phyloP scores from a whole-genome alignment of 2,329 filamentous ascomycete genomes.

The Aureobasidium sp. region DNA sequence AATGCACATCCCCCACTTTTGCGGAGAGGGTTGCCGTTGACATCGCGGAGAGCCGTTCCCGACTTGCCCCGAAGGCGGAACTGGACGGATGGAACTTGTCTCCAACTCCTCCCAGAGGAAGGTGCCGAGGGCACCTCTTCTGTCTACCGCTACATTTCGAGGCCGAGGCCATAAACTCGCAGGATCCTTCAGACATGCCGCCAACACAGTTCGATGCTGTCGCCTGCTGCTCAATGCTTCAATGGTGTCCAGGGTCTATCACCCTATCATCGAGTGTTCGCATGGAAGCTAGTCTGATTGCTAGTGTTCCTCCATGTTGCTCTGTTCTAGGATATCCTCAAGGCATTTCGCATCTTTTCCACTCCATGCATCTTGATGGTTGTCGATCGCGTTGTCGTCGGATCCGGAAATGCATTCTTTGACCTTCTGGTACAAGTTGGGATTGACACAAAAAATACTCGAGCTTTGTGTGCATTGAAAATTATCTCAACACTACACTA shows the following conservation, averaged over 20 bases:
- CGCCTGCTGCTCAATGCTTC: no score
- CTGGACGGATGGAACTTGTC: constrained; percentile 3
- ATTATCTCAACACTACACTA: no score
- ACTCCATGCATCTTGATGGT: background rate
- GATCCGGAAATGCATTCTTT: background rate
- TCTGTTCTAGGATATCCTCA: no score
- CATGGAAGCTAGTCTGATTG: no score
- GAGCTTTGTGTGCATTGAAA: no score
- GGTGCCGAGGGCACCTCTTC: background rate
- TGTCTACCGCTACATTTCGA: background rate
- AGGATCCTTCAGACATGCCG: background rate
- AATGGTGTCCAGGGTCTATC: no score
- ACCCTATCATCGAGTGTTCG: no score
- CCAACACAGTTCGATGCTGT: background rate
- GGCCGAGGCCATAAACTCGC: background rate
- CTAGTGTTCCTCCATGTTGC: no score
- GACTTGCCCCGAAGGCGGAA: background rate
- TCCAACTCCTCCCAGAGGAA: background rate
- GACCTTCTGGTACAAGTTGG: no score
- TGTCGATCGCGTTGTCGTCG: background rate
- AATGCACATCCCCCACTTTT: background rate
- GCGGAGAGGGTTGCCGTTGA: background rate
- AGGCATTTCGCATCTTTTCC: no score
- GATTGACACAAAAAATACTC: no score
- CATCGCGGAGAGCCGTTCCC: background rate